phyloP scores from a whole-genome alignment of 2,329 filamentous ascomycete genomes.

The Trichophyton simii region DNA sequence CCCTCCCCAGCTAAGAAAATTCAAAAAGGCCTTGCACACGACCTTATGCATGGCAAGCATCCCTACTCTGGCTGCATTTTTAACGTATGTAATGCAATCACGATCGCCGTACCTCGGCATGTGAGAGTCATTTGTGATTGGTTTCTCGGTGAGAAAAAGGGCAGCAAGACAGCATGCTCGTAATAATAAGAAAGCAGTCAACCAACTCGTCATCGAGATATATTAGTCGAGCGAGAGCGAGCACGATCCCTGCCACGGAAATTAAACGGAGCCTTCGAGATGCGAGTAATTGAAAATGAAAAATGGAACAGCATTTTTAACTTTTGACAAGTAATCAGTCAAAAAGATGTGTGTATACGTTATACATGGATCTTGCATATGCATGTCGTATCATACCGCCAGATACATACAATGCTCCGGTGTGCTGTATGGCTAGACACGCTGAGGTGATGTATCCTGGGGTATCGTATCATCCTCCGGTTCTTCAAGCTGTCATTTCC shows the following conservation, averaged over 20 bases:
- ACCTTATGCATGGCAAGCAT: background rate
- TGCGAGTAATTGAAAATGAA: slow-evolving; percentile 1
- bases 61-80: background rate
- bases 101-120: background rate
- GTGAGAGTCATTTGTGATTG: background rate
- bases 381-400: background rate
- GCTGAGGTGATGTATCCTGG: background rate
- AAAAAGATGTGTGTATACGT: background rate
- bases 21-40: background rate
- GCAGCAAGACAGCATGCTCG: background rate
- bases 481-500: slow-evolving; percentile 3
- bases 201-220: background rate
- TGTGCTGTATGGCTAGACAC: background rate
- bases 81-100: background rate
- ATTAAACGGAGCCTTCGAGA: slow-evolving; percentile 5
- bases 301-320: background rate
- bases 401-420: background rate
- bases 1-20: background rate
- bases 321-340: background rate
- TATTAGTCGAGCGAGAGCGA: background rate
- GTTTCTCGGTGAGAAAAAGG: background rate
- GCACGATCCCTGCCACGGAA: slow-evolving; percentile 1
- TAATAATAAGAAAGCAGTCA: background rate
- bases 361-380: background rate
- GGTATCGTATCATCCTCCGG: background rate